A percentile compares a stretch with the other conserved stretches of the same genome.
Conservation (phyloP, 2,329 filamentous ascomycete genomes). For the Plectosphaerella sp. region DNA sequence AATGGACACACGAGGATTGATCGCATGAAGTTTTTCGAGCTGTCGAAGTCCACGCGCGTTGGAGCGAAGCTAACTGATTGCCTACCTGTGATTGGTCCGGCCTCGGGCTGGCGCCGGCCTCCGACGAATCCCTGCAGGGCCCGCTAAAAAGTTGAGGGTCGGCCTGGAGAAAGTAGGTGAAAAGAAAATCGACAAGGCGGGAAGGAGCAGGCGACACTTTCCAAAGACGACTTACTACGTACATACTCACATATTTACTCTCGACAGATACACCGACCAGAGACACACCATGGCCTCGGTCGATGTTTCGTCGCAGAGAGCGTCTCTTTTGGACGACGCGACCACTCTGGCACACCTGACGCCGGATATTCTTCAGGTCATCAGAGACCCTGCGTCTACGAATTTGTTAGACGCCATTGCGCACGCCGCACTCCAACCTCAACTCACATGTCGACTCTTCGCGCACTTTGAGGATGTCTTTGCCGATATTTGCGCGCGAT, state of each 20-base stretch:
- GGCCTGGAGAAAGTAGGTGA: neutral
- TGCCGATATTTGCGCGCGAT: slow-evolving; percentile 78
- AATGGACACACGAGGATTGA: slow-evolving; percentile 2
- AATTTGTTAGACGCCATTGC: slow-evolving; percentile 70
- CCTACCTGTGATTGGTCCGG: slow-evolving; percentile 28
- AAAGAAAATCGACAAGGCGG: slow-evolving; percentile 1
- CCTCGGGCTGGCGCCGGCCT: slow-evolving; percentile 26
- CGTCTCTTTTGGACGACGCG: slow-evolving; percentile 52
- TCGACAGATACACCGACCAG: neutral
- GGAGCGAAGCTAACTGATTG: slow-evolving; percentile 11
- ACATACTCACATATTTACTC: neutral
- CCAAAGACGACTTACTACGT: slow-evolving; percentile 19
- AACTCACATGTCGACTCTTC: slow-evolving; percentile 70
- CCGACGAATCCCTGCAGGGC: slow-evolving; percentile 18
- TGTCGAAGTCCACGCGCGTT: slow-evolving; percentile 14
- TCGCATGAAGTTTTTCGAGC: slow-evolving; percentile 37
- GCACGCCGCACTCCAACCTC: slow-evolving; percentile 62
- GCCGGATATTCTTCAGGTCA: slow-evolving; percentile 62
- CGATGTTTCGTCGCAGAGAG: slow-evolving; percentile 50
- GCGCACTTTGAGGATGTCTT: slow-evolving; percentile 70
- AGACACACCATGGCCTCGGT: slow-evolving; percentile 45
- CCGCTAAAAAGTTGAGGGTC: slow-evolving; percentile 25
- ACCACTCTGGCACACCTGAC: slow-evolving; percentile 58
- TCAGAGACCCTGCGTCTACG: slow-evolving; percentile 58
- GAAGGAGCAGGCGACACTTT: slow-evolving; percentile 19